Evolutionary conservation across 306 rosid species (phyloP).

Genomic region (Pyrus pyrifolia): DNA sequence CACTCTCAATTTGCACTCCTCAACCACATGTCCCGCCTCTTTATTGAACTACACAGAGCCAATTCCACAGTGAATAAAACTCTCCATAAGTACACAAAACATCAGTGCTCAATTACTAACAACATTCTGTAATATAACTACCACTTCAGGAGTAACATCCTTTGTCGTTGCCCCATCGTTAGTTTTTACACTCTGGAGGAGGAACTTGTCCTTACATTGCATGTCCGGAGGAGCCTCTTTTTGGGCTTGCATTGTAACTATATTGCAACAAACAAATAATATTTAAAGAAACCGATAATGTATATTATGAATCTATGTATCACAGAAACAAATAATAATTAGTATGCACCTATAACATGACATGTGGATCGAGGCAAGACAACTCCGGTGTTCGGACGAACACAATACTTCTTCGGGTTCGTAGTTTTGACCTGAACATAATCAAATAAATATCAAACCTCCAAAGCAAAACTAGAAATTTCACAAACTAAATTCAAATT

Average conservation of each 20-base stretch:
- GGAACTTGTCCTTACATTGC: slow-evolving; percentile 96
- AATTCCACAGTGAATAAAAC: slow-evolving; percentile 26
- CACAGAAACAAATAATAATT: neutral
- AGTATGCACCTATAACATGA: slow-evolving; percentile 65
- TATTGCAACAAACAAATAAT: slow-evolving; percentile 3
- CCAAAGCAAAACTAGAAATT: neutral
- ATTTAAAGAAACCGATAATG: neutral
- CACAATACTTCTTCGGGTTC: slow-evolving; percentile 92
- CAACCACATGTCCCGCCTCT: slow-evolving; percentile 75
- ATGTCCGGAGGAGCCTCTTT: slow-evolving; percentile 78
- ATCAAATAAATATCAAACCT: slow-evolving; percentile 13
- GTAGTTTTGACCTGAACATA: slow-evolving; percentile 80
- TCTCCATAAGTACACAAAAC: slow-evolving; percentile 1
- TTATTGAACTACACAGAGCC: slow-evolving; percentile 60
- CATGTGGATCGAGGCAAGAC: slow-evolving; percentile 81
- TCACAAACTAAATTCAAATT: neutral
- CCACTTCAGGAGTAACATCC: slow-evolving; percentile 85
- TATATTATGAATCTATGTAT: neutral
- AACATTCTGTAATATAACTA: slow-evolving; percentile 20
- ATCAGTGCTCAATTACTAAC: neutral
- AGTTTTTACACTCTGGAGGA: slow-evolving; percentile 73
- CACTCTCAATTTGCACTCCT: slow-evolving; percentile 86
- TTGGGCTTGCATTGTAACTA: slow-evolving; percentile 95
- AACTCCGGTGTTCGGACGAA: slow-evolving; percentile 93
- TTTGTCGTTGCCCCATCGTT: slow-evolving; percentile 39